phyloP scores from a whole-genome alignment of 371 early-diverging fungal genomes.

The Mortierella sp. region DNA sequence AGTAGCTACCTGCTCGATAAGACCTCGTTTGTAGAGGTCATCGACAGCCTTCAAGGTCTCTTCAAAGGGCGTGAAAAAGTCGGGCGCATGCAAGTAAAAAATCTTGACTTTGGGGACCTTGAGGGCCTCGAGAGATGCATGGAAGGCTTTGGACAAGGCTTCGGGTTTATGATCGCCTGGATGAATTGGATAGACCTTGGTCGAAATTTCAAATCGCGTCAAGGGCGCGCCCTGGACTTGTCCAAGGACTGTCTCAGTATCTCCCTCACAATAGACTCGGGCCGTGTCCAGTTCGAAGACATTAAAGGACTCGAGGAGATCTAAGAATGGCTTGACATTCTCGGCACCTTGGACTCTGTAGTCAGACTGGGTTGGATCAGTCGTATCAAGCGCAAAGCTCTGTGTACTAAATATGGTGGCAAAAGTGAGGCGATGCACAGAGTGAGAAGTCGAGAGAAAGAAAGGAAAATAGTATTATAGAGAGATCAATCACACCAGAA shows the following conservation, averaged over 20 bases:
- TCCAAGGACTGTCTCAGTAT: slow-evolving; percentile 32
- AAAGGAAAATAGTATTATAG: no score
- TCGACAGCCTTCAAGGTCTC: slow-evolving; percentile 55
- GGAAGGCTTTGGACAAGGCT: slow-evolving; percentile 55
- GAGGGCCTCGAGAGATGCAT: slow-evolving; percentile 47
- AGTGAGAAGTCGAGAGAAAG: no score
- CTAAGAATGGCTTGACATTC: slow-evolving; percentile 25
- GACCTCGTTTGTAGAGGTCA: slow-evolving; percentile 56
- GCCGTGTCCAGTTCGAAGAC: slow-evolving; percentile 34
- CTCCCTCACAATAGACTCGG: slow-evolving; percentile 33
- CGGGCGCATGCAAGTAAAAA: slow-evolving; percentile 63
- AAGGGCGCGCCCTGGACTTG: slow-evolving; percentile 10
- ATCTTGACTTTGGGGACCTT: slow-evolving; percentile 56
- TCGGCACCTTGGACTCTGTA: not conserved
- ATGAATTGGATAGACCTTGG: slow-evolving; percentile 65
- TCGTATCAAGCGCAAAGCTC: no score
- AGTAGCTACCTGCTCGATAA: slow-evolving; percentile 42
- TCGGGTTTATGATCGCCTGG: slow-evolving; percentile 64
- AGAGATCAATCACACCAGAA: no score
- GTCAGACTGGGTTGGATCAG: no score
- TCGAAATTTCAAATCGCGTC: slow-evolving; percentile 33
- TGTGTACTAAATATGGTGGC: no score
- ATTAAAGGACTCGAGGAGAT: slow-evolving; percentile 16
- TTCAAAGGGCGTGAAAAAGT: slow-evolving; percentile 57
- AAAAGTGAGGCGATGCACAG: no score